Base-by-base conservation (phyloP, 2,329 filamentous ascomycete genomes). In the Aurifilum marmelostoma region DNA sequence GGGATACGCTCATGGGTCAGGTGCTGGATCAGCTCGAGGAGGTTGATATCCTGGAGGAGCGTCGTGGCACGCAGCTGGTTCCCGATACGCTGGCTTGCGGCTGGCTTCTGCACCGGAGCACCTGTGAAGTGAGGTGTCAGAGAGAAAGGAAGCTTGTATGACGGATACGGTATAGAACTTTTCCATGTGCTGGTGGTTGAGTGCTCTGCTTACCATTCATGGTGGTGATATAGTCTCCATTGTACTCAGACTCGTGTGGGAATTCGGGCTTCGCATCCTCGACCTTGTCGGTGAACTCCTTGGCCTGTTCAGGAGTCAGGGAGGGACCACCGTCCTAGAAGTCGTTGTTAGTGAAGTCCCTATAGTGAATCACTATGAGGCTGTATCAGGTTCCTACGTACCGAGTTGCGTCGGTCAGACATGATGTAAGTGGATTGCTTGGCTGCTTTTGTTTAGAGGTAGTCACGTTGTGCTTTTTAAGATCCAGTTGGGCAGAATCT, bases 1-100 rank as follows among this genome's bases (percentile, higher is more conserved):
- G 66, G 66, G 21, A 67, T 43, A 18, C 58, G 65, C 43, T 67
- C 65, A 16, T 47, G 65, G 34, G 61, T 59, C 47, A 67, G 34
- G 4, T 59, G 61, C 65, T 67, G 65, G 43, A 67, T 63, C 41
- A 67, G 47, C 59, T 67, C 65, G 16, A 67, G 34, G 24, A 67
- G 58, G 34, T 67, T 67, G 59, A 61, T 54, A 27, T 67, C 65
- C 47, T 67, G 65, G 14, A 67, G 47, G 18, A 67, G 59, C 14
- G 60, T 39, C 14, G 34, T 50, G 27, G 58, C 65, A 32, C 59
- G 58, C 5, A 67, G 65, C 24, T 67, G 65, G 32, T 50, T 61
- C 37, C 65, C 65, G 34, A 67, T 50, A 14, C 65, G 43, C 59
- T 67, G 65, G 24, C 65, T 67, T 34, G 65, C 32, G 50, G 59